Base-by-base conservation (phyloP, 169 alveolate species). In the Plasmodium coatneyi region DNA sequence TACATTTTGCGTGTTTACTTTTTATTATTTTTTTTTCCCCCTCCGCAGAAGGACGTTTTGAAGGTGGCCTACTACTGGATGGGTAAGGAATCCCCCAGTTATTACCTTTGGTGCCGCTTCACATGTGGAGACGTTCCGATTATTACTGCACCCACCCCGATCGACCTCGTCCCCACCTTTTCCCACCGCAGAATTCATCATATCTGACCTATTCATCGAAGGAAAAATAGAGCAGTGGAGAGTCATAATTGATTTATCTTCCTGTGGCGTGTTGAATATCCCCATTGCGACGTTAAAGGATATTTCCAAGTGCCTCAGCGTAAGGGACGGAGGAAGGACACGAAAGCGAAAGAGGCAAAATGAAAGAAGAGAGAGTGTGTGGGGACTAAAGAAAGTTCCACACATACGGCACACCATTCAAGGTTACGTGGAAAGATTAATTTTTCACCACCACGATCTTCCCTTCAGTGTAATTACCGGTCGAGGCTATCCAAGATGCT, bases 161-260 rank as follows among this genome's bases (percentile, higher is more conserved):
- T 76, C 16, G 25, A 22, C 3, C 12, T 76, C 25, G 30, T 43
- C 52, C 28, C 6, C 4, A 4, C 86, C 19, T 39, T 6, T 4
- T 91, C 79, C 93, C 79, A 70, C 41, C 71, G 79, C 92, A 74
- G 97, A 96, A 84, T 84, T 95, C 25, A 70, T 80, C 32, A 93
- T 96, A n/a, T 84, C 89, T 22, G 82, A 92, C 25, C 76, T 96
- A 70, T 70, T 96, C 90, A 71, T 96, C 39, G 97, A 96, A 16
- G 97, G 97, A 22, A 89, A 92, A 19, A 78, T 96, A 5, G 97
- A 96, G 25, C 97, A 96, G 89, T 96, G 97, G 97, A 81, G 92
- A 80, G 96, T 96, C 43, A 92, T 96, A 22, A 81, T 96, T 14
- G 97, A 96, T 78, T 43, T 96, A 92, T 92, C 92, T 22, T 95